phyloP scores from a whole-genome alignment of 1,139 yeast genomes.

The Geotrichum europaeum region DNA sequence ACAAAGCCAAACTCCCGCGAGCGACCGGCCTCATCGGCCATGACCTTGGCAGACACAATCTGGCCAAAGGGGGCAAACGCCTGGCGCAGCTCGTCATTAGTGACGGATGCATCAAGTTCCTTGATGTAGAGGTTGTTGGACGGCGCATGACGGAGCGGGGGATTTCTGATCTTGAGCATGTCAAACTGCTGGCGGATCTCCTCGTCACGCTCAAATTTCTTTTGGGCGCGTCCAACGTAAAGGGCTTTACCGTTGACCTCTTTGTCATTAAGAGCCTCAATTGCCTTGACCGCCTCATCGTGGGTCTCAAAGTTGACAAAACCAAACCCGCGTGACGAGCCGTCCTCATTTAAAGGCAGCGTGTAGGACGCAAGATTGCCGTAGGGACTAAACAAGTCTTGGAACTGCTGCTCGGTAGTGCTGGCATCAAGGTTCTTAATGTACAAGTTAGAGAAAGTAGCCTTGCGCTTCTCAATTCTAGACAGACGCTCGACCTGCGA shows the following conservation, averaged over 20 bases:
- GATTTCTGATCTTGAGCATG: neutral
- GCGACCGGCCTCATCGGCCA: conserved; percentile 81
- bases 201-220: conserved; percentile 84
- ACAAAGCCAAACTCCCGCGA: conserved; percentile 95
- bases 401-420: conserved; percentile 13
- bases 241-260: conserved; percentile 70
- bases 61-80: conserved; percentile 83
- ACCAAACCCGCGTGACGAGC: conserved; percentile 83
- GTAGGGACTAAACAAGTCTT: conserved; percentile 33
- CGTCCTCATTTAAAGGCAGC: conserved; percentile 68
- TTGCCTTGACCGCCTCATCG: conserved; percentile 74
- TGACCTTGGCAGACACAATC: conserved; percentile 84
- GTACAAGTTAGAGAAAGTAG: conserved; percentile 81
- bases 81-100: conserved; percentile 73
- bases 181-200: conserved; percentile 73
- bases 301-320: conserved; percentile 78
- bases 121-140: conserved; percentile 72
- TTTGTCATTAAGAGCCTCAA: conserved; percentile 70
- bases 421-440: conserved; percentile 64
- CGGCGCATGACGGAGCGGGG: conserved; percentile 33
- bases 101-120: conserved; percentile 76
- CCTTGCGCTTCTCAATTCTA: conserved; percentile 73
- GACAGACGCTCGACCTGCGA: conserved; percentile 81
- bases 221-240: conserved; percentile 89
- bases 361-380: conserved; percentile 64